Percentiles rank a stretch among this genome's conserved stretches.
phyloP scores from a whole-genome alignment of 306 rosid genomes.

The Elaeagnus macrophylla region DNA sequence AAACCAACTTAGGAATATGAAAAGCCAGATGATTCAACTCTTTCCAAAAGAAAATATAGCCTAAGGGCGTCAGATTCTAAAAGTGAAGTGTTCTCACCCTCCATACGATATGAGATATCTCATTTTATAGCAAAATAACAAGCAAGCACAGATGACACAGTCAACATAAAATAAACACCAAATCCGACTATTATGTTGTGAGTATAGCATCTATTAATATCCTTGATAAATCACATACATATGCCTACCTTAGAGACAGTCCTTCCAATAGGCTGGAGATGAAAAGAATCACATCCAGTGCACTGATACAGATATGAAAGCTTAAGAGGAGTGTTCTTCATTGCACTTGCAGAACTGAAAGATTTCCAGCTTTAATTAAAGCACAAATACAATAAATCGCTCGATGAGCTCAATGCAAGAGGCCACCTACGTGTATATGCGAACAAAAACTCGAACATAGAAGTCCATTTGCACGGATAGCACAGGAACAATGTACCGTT shows the following conservation, averaged over 20 bases:
- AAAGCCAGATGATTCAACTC: too few species aligned
- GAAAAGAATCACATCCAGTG: constrained; percentile 94
- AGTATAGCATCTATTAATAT: not conserved
- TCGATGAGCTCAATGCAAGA: not conserved
- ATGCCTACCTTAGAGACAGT: constrained; percentile 64
- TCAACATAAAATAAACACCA: too few species aligned
- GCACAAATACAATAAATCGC: constrained; percentile 1
- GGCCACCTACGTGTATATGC: constrained; percentile 65
- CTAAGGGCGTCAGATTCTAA: too few species aligned
- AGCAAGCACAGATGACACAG: too few species aligned
- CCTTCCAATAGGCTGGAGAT: constrained; percentile 86
- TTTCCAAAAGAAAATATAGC: too few species aligned
- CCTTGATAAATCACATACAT: constrained; percentile 12
- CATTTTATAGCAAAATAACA: too few species aligned
- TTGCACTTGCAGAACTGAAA: constrained; percentile 91
- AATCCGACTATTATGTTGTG: too few species aligned
- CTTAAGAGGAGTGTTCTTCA: constrained; percentile 92
- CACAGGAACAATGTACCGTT: constrained; percentile 92
- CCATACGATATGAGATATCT: too few species aligned
- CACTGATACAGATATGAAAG: constrained; percentile 97
- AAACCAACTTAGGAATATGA: too few species aligned
- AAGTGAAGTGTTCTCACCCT: too few species aligned
- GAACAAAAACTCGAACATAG: constrained; percentile 90
- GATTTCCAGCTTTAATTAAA: constrained; percentile 21
- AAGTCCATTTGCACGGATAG: constrained; percentile 90